These are phyloP conservation scores for Pestalotiopsis sp. DNA, from an alignment of 2,329 filamentous ascomycete species.

Conservation along the genomic window DNA sequence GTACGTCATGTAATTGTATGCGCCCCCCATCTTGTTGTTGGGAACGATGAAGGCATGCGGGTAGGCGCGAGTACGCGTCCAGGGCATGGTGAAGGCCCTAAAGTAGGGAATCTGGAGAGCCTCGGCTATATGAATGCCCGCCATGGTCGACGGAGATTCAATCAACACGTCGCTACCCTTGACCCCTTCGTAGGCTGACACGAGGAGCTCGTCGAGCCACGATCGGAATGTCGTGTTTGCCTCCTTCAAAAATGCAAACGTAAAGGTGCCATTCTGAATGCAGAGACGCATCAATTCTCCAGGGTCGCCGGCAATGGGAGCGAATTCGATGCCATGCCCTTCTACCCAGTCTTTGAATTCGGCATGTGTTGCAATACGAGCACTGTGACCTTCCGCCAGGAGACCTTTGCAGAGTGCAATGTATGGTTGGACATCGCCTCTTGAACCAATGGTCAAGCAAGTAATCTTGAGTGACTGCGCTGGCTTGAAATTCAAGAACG, in stretches of 20 bases:
- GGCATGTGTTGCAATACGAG: conserved; percentile 85
- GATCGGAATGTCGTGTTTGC: conserved; percentile 84
- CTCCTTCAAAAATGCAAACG: conserved; percentile 84
- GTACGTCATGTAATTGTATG: conserved; percentile 94
- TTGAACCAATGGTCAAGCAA: conserved; percentile 92
- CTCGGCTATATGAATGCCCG: conserved; percentile 95
- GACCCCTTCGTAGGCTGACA: conserved; percentile 80
- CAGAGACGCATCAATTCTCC: conserved; percentile 94
- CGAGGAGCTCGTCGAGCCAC: conserved; percentile 91
- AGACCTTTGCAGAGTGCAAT: conserved; percentile 94
- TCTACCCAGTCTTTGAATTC: conserved; percentile 91
- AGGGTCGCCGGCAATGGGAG: conserved; percentile 84
- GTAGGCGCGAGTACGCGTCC: conserved; percentile 93
- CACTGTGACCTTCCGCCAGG: conserved; percentile 80
- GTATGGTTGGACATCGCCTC: conserved; percentile 96
- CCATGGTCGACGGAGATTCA: conserved; percentile 95
- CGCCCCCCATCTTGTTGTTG: conserved; percentile 90
- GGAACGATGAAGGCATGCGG: conserved; percentile 95
- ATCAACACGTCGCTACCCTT: conserved; percentile 87
- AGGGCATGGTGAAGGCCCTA: conserved; percentile 97
- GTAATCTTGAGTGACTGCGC: conserved; percentile 77
- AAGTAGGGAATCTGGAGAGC: conserved; percentile 93
- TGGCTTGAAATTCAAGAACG: conserved; percentile 90
- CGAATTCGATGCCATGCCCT: conserved; percentile 92
- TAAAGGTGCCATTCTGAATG: conserved; percentile 97